Conservation (phyloP, 1,284 basidiomycete genomes). For the Wolfiporia cocos region DNA sequence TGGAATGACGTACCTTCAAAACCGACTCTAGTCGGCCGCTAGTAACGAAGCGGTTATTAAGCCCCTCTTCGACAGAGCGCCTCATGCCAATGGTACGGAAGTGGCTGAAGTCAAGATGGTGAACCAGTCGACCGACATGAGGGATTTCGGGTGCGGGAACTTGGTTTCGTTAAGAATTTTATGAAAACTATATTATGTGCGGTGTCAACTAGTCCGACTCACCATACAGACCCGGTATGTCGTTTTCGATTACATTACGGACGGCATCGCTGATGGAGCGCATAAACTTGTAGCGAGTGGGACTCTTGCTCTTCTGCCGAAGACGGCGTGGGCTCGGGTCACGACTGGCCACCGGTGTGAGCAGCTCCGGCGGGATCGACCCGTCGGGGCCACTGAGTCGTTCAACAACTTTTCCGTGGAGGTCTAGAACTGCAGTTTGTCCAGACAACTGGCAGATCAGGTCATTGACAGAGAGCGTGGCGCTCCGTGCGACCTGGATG, state of each 20-base stretch:
- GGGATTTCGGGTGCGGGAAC: constrained; percentile 70
- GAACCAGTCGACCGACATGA: constrained; percentile 70
- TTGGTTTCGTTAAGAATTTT: constrained; percentile 28
- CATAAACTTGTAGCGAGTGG: constrained; percentile 75
- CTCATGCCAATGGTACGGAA: constrained; percentile 95
- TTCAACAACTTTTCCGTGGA: constrained; percentile 58
- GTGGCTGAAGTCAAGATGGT: constrained; percentile 85
- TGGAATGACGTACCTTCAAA: constrained; percentile 57
- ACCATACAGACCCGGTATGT: constrained; percentile 68
- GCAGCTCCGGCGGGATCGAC: constrained; percentile 64
- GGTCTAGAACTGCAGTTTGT: constrained; percentile 39
- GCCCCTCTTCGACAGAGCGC: constrained; percentile 86
- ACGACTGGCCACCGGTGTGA: constrained; percentile 71
- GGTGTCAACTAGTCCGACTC: constrained; percentile 20
- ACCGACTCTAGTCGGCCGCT: constrained; percentile 78
- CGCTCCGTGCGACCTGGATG: constrained; percentile 55
- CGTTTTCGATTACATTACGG: constrained; percentile 55
- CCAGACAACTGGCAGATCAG: constrained; percentile 22
- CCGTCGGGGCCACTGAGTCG: constrained; percentile 54
- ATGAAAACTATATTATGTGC: background rate
- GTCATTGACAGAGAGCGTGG: constrained; percentile 40
- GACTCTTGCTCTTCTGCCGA: constrained; percentile 69
- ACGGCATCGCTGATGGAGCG: constrained; percentile 70
- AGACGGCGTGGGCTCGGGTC: constrained; percentile 74
- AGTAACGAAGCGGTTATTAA: constrained; percentile 89